Evolutionary conservation across 208 protist species (phyloP).

Genomic region (Crithidia expoeki): DNA sequence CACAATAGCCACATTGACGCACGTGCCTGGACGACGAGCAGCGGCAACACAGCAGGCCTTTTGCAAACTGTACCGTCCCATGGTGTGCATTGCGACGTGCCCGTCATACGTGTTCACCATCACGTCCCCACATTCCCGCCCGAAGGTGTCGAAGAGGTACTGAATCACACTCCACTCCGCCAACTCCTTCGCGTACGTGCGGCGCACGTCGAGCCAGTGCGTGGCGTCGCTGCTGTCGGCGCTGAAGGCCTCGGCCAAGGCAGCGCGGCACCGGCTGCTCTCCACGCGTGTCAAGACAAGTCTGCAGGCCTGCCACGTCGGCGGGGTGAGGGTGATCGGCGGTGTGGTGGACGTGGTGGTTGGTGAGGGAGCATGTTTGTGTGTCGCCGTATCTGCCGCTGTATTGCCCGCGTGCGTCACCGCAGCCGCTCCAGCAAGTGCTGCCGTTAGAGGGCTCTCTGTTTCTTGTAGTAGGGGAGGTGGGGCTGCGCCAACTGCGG

Average conservation of each 20-base stretch:
- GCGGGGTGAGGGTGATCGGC: conserved; percentile 13
- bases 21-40: background rate
- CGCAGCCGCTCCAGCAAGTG: no score
- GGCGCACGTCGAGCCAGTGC: conserved; percentile 61
- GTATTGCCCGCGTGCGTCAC: no score
- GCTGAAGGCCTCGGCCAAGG: conserved; percentile 55
- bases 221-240: conserved; percentile 47
- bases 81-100: conserved; percentile 68
- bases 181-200: conserved; percentile 68
- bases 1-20: background rate
- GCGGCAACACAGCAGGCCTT: background rate
- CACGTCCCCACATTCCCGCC: conserved; percentile 61
- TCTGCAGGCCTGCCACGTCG: conserved; percentile 30
- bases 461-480: no score
- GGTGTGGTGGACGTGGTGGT: background rate
- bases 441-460: no score
- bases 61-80: conserved; percentile 73
- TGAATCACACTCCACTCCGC: conserved; percentile 84
- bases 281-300: conserved; percentile 52
- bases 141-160: conserved; percentile 72
- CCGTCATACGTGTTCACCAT: conserved; percentile 75
- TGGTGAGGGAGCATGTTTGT: no score
- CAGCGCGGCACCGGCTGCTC: conserved; percentile 40
- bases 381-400: background rate
- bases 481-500: no score